These are phyloP conservation scores for Viola odorata DNA, from an alignment of 345 rosid genomes.

Conservation along the genomic window DNA sequence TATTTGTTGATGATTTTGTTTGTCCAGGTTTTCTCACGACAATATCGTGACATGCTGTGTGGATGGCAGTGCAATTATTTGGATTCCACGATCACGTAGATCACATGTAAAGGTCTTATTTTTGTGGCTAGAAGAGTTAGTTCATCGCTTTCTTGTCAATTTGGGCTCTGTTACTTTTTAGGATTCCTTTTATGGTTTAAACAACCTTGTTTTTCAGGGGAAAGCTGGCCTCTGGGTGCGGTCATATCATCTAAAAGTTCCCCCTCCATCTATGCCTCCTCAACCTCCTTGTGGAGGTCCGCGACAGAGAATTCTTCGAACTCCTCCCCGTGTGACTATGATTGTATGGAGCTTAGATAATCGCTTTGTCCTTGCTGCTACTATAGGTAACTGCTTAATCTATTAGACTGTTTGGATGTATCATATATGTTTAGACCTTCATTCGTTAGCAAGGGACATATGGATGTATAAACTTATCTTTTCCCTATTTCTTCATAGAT, in stretches of 20 bases:
- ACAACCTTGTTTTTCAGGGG: constrained; percentile 39
- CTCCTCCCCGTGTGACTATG: constrained; percentile 99
- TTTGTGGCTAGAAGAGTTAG: neutral
- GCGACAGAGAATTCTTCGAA: constrained; percentile 92
- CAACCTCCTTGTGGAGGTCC: constrained; percentile 98
- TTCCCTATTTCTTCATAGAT: too few relatives aligned
- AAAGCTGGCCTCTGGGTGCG: constrained; percentile 84
- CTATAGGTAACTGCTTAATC: constrained; percentile 58
- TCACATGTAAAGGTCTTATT: constrained; percentile 66
- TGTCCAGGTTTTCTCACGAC: constrained; percentile 80
- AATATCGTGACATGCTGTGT: constrained; percentile 96
- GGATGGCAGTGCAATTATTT: constrained; percentile 99
- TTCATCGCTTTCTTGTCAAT: neutral
- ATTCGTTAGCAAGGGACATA: too few relatives aligned
- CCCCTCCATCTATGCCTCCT: constrained; percentile 96
- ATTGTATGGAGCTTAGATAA: constrained; percentile 96
- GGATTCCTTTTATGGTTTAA: neutral
- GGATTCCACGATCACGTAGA: constrained; percentile 92
- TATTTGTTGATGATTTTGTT: neutral
- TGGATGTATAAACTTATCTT: too few relatives aligned
- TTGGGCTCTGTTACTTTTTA: too few relatives aligned
- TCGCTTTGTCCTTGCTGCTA: constrained; percentile 99
- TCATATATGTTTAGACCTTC: too few relatives aligned
- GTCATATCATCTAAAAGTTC: constrained; percentile 94
- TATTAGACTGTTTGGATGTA: too few relatives aligned